Evolutionary conservation across 2,329 filamentous ascomycete genomes (phyloP).

Genomic region (Hypoxylon sp.): DNA sequence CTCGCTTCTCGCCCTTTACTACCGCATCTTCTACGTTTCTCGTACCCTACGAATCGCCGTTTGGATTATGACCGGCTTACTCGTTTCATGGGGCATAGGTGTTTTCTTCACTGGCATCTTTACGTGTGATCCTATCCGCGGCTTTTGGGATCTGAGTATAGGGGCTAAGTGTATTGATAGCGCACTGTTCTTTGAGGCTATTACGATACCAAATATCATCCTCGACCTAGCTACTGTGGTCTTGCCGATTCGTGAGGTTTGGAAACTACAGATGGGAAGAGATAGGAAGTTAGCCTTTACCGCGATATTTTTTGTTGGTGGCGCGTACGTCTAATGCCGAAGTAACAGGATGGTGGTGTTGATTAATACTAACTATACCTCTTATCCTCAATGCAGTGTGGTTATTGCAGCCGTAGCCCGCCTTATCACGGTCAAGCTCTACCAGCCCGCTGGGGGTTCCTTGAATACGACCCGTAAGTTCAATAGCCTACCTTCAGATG

Average conservation of each 20-base stretch:
- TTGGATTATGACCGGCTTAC: slow-evolving; percentile 5
- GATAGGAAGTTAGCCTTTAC: slow-evolving; percentile 13
- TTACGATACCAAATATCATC: slow-evolving; percentile 12
- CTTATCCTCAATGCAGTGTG: neutral
- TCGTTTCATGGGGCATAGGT: slow-evolving; percentile 8
- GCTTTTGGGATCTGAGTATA: slow-evolving; percentile 9
- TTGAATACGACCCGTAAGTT: slow-evolving; percentile 14
- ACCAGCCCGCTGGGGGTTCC: slow-evolving; percentile 12
- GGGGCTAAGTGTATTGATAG: slow-evolving; percentile 12
- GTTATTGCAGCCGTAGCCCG: slow-evolving; percentile 10
- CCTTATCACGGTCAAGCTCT: slow-evolving; percentile 7
- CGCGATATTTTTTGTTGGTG: slow-evolving; percentile 14
- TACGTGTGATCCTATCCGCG: slow-evolving; percentile 7
- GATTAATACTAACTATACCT: neutral
- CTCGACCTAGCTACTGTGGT: slow-evolving; percentile 4
- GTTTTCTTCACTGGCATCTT: slow-evolving; percentile 11
- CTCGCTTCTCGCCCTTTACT: slow-evolving; percentile 13
- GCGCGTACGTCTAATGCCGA: neutral
- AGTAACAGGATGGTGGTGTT: neutral
- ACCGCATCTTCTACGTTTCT: slow-evolving; percentile 13
- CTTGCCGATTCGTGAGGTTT: slow-evolving; percentile 7
- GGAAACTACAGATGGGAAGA: slow-evolving; percentile 12
- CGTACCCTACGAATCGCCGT: slow-evolving; percentile 2
- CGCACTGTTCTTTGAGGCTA: slow-evolving; percentile 13
- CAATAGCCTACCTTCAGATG: too few species aligned